A percentile compares a stretch with the other conserved stretches of the same genome.
Evolutionary conservation across 495 filamentous ascomycete species (phyloP).

Genomic region (Friedmanniomyces simplex): DNA sequence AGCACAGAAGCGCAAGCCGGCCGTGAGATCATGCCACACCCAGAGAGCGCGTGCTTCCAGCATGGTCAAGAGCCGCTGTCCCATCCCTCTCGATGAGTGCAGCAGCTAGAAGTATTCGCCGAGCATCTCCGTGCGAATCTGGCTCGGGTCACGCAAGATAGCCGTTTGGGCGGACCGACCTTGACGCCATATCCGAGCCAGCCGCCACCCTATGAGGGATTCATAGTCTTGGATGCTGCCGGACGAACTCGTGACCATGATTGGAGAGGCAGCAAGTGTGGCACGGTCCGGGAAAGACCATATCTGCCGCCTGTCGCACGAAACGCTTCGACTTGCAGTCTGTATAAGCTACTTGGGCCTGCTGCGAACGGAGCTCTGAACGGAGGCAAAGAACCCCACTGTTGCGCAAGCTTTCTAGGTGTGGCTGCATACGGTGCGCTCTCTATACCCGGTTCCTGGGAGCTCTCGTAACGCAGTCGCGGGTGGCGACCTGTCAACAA

Average conservation of each 20-base stretch:
- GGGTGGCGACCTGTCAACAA: slow-evolving; percentile 11
- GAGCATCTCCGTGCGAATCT: neutral
- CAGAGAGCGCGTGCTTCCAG: too few species aligned
- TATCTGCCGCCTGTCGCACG: neutral
- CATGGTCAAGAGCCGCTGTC: too few species aligned
- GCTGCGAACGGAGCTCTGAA: neutral
- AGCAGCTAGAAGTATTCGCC: neutral
- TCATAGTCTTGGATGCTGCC: neutral
- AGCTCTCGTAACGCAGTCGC: neutral
- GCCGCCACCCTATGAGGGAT: too few species aligned
- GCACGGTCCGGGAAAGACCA: neutral
- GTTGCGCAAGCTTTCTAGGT: slow-evolving; percentile 14
- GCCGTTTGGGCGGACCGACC: neutral
- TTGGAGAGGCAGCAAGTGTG: neutral
- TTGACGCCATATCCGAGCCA: neutral
- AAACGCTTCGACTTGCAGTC: neutral
- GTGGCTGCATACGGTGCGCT: slow-evolving; percentile 15
- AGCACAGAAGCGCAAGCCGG: too few species aligned
- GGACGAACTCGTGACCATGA: neutral
- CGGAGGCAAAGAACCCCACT: neutral
- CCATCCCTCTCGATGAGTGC: too few species aligned
- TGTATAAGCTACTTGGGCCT: neutral
- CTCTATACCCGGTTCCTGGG: slow-evolving; percentile 9
- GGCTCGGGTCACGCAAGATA: neutral
- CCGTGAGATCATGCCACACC: too few species aligned